A percentile compares a stretch with the other conserved stretches of the same genome.
phyloP scores from a whole-genome alignment of 2,329 filamentous ascomycete species.

The Ciborinia camelliae region DNA sequence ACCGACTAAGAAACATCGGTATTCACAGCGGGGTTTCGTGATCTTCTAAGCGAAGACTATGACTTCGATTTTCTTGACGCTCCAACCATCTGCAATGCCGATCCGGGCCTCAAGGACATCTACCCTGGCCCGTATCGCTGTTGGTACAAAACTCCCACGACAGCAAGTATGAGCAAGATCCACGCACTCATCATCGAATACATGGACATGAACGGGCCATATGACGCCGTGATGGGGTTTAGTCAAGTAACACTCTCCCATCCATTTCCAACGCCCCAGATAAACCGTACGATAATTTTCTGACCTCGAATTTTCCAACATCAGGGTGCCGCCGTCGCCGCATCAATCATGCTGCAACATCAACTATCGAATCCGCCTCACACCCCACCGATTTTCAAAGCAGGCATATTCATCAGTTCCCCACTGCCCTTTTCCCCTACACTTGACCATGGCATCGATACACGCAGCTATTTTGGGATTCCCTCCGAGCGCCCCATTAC shows the following conservation, averaged over 20 bases:
- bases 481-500: not conserved
- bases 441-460: not conserved
- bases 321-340: not conserved
- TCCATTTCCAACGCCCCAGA: not conserved
- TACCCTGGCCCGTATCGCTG: conserved; percentile 21
- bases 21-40: too few relatives aligned
- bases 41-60: conserved; percentile 4
- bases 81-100: conserved; percentile 41
- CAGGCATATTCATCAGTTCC: not conserved
- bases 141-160: conserved; percentile 1
- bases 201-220: conserved; percentile 22
- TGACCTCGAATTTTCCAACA: not conserved
- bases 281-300: not conserved
- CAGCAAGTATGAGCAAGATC: conserved; percentile 1
- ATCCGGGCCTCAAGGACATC: conserved; percentile 12
- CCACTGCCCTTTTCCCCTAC: not conserved
- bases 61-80: conserved; percentile 40
- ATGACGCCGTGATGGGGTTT: conserved; percentile 22
- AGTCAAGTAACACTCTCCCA: conserved; percentile 11
- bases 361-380: not conserved
- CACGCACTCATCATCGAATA: conserved; percentile 6
- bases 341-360: not conserved
- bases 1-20: too few relatives aligned
- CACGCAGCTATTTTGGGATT: not conserved
- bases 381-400: not conserved